phyloP scores from a whole-genome alignment of 2,329 filamentous ascomycete species.

The Aspergillus brasiliensis region DNA sequence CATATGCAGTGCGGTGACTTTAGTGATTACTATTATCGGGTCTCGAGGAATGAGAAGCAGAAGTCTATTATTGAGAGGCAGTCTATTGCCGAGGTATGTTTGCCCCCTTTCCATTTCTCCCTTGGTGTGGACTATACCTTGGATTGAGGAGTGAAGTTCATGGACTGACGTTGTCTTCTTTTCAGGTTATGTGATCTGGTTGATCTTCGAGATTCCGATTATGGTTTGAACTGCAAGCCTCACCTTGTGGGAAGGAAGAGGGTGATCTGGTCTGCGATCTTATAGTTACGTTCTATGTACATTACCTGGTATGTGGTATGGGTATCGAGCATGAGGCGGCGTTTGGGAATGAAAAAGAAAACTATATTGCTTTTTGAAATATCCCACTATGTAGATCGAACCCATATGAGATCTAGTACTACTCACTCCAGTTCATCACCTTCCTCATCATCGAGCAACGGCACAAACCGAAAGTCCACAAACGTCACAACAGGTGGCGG shows the following conservation, averaged over 20 bases:
- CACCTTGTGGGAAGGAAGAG: neutral
- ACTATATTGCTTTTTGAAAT: neutral
- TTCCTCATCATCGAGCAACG: slow-evolving; percentile 46
- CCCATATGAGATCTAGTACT: neutral
- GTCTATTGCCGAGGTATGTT: slow-evolving; percentile 52
- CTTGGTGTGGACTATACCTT: slow-evolving; percentile 1
- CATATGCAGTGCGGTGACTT: slow-evolving; percentile 95
- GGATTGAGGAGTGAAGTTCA: slow-evolving; percentile 15
- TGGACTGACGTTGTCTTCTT: neutral
- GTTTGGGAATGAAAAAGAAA: neutral
- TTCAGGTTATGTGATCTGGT: slow-evolving; percentile 1
- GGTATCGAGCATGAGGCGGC: neutral
- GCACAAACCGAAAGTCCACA: slow-evolving; percentile 52
- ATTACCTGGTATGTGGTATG: neutral
- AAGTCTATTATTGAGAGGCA: slow-evolving; percentile 80
- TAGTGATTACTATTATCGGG: slow-evolving; percentile 86
- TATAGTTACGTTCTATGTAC: neutral
- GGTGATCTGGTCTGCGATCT: neutral
- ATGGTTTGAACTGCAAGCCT: neutral
- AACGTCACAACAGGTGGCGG: slow-evolving; percentile 42
- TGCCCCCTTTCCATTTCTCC: neutral
- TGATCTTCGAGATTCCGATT: neutral
- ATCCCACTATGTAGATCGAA: neutral
- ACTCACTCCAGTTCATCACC: slow-evolving; percentile 2
- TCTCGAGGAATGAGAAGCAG: slow-evolving; percentile 79